Evolutionary conservation across 768 basidiomycete genomes (phyloP).

Genomic region (Gelatoporia subvermispora): DNA sequence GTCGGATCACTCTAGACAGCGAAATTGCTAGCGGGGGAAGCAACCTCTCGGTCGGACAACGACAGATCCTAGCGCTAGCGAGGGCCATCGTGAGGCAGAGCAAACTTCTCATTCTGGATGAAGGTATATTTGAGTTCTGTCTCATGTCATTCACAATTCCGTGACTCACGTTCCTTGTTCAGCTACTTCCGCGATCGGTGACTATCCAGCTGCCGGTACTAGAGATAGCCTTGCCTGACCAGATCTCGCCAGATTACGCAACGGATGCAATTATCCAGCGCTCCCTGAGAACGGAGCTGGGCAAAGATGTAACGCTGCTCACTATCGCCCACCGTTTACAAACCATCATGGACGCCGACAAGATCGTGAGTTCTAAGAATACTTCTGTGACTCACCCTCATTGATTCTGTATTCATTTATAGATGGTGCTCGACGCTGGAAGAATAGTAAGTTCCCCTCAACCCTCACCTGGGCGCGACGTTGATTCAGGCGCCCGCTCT

Average conservation of each 20-base stretch:
- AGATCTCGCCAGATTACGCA: slow-evolving; percentile 37
- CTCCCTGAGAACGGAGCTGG: slow-evolving; percentile 43
- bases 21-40: slow-evolving; percentile 38
- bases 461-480: neutral
- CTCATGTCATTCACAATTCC: slow-evolving; percentile 1
- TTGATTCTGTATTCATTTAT: neutral
- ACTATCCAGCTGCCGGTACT: neutral
- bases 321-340: slow-evolving; percentile 56
- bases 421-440: slow-evolving; percentile 37
- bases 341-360: slow-evolving; percentile 57
- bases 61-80: slow-evolving; percentile 55
- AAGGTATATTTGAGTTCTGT: slow-evolving; percentile 29
- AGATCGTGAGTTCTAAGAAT: slow-evolving; percentile 32
- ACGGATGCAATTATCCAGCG: slow-evolving; percentile 53
- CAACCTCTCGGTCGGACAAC: slow-evolving; percentile 49
- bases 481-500: neutral
- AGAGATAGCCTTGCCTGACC: neutral
- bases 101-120: slow-evolving; percentile 55
- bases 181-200: slow-evolving; percentile 43
- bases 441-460: slow-evolving; percentile 22
- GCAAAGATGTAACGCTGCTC: slow-evolving; percentile 41
- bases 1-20: slow-evolving; percentile 38
- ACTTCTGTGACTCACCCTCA: neutral
- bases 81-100: slow-evolving; percentile 51
- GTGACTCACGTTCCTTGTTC: slow-evolving; percentile 29